Percentiles rank a stretch among this genome's conserved stretches.
These are phyloP conservation scores for Saccharomycopsis sp. DNA, from an alignment of 805 yeast genomes.

Conservation along the genomic window DNA sequence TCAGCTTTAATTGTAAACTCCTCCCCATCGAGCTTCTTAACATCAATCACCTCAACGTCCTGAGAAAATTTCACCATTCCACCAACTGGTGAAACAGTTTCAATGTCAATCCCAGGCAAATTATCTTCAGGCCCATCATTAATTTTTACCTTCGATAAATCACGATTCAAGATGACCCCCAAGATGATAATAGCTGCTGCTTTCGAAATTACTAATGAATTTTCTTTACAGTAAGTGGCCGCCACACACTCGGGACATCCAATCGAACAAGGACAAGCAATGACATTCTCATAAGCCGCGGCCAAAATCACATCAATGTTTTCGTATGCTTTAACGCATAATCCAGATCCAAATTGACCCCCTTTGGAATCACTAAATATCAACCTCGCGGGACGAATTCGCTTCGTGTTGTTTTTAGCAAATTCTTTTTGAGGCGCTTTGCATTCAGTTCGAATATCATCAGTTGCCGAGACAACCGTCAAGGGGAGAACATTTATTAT, in stretches of 20 bases:
- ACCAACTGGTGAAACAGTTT: slow-evolving; percentile 54
- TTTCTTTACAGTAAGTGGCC: slow-evolving; percentile 73
- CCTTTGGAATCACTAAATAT: slow-evolving; percentile 82
- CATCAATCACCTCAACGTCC: slow-evolving; percentile 50
- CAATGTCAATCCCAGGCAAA: slow-evolving; percentile 33
- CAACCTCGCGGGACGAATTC: slow-evolving; percentile 82
- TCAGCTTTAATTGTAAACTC: slow-evolving; percentile 7
- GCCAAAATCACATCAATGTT: slow-evolving; percentile 59
- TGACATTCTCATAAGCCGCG: slow-evolving; percentile 51
- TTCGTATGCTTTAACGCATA: slow-evolving; percentile 73
- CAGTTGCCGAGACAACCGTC: slow-evolving; percentile 62
- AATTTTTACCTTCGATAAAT: slow-evolving; percentile 24
- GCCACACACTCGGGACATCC: slow-evolving; percentile 80
- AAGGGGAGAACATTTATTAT: slow-evolving; percentile 73
- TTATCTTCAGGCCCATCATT: slow-evolving; percentile 18
- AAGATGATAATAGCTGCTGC: slow-evolving; percentile 73
- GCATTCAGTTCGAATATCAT: slow-evolving; percentile 87
- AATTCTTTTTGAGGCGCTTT: slow-evolving; percentile 97
- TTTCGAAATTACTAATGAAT: slow-evolving; percentile 76
- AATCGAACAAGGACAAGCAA: slow-evolving; percentile 63
- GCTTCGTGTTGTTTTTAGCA: slow-evolving; percentile 59
- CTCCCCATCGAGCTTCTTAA: slow-evolving; percentile 24
- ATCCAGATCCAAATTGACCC: slow-evolving; percentile 72
- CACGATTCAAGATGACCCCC: slow-evolving; percentile 52
- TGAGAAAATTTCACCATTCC: slow-evolving; percentile 53